Conservation (phyloP, 768 basidiomycete genomes). For the Boletus sp. region DNA sequence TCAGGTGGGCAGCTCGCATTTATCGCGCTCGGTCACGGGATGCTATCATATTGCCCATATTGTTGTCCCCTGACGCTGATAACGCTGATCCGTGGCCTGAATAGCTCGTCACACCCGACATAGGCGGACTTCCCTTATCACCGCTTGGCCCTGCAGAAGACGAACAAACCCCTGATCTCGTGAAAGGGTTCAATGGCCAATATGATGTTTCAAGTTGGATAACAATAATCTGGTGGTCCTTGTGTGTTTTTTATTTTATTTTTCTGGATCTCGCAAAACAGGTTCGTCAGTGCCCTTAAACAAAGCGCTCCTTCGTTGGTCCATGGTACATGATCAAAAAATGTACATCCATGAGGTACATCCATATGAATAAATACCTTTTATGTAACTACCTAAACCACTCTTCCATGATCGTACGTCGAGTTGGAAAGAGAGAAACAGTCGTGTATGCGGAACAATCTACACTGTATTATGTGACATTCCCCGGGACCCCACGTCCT, state of each 20-base stretch:
- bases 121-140: neutral
- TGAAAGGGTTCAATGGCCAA: too few species aligned
- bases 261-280: too few species aligned
- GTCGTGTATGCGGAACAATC: too few species aligned
- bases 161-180: neutral
- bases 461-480: too few species aligned
- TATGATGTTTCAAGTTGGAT: too few species aligned
- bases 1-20: neutral
- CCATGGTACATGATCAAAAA: neutral
- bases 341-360: neutral
- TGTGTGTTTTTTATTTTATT: too few species aligned
- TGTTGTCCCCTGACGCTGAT: neutral
- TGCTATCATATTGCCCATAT: neutral
- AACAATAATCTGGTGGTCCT: too few species aligned
- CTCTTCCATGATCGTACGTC: neutral
- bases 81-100: neutral
- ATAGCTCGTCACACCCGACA: neutral
- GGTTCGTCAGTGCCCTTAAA: neutral
- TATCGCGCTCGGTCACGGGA: slow-evolving; percentile 2
- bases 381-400: neutral
- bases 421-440: too few species aligned
- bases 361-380: slow-evolving; percentile 7
- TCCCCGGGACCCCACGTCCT: neutral
- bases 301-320: too few species aligned
- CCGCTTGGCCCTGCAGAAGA: neutral